Evolutionary conservation across 768 basidiomycete species (phyloP).

Genomic region (Tulasnella sp.): DNA sequence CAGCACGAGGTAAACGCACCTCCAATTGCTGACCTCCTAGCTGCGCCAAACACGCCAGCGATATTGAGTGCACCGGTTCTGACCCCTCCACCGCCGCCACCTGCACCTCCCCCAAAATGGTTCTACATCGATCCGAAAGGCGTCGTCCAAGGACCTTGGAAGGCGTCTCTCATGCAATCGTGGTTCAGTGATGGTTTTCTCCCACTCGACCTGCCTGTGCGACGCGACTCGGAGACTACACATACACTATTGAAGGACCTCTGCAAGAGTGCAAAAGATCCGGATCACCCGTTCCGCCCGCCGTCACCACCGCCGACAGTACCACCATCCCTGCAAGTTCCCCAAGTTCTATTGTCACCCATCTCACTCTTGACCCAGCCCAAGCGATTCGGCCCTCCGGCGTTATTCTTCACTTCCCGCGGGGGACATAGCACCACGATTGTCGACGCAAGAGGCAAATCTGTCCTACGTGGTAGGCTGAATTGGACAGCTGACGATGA

Average conservation of each 20-base stretch:
- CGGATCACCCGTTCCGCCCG: neutral
- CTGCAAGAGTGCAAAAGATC: neutral
- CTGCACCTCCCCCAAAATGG: constrained; percentile 61
- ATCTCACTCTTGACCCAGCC: constrained; percentile 70
- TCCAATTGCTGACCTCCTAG: neutral
- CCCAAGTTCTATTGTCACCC: neutral
- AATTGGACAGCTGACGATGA: constrained; percentile 62
- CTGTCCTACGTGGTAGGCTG: constrained; percentile 70
- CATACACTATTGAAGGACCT: neutral
- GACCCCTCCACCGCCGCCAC: constrained; percentile 44
- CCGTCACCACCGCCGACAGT: neutral
- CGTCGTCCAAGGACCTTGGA: constrained; percentile 76
- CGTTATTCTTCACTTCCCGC: constrained; percentile 77
- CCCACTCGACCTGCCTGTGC: constrained; percentile 69
- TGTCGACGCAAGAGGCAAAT: constrained; percentile 73
- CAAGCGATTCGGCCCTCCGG: constrained; percentile 73
- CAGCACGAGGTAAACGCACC: constrained; percentile 45
- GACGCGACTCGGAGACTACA: constrained; percentile 47
- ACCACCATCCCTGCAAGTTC: neutral
- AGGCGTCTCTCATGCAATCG: constrained; percentile 72
- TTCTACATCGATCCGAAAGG: constrained; percentile 75
- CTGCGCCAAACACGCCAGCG: neutral
- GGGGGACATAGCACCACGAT: constrained; percentile 82
- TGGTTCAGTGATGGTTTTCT: constrained; percentile 80
- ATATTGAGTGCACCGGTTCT: neutral